A percentile compares a stretch with the other conserved stretches of the same genome.
phyloP scores from a whole-genome alignment of 164 flowering plant genomes.

The Nymphaea thermarum region DNA sequence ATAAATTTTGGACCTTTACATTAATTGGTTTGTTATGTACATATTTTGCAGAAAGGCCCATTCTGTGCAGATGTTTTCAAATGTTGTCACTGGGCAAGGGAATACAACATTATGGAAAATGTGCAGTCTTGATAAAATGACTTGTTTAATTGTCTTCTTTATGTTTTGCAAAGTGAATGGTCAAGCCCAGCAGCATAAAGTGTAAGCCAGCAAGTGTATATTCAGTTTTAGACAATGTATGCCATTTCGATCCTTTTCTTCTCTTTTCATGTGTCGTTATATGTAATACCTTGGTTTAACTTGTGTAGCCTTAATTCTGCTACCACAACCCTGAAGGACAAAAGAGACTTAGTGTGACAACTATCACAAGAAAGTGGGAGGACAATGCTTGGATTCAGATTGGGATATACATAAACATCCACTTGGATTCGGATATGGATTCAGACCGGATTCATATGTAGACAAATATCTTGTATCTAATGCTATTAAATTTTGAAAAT shows the following conservation, averaged over 20 bases:
- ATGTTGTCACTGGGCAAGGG: slow-evolving; percentile 80
- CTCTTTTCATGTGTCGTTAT: not conserved
- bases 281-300: not conserved
- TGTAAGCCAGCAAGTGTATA: slow-evolving; percentile 51
- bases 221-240: slow-evolving; percentile 83
- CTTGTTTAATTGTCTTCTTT: slow-evolving; percentile 81
- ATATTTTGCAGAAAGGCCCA: slow-evolving; percentile 82
- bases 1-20: too few relatives aligned
- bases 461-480: too few relatives aligned
- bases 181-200: slow-evolving; percentile 38
- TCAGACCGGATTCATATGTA: too few relatives aligned
- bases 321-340: slow-evolving; percentile 79
- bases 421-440: too few relatives aligned
- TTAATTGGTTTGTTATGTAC: slow-evolving; percentile 2
- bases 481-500: too few relatives aligned
- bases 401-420: too few relatives aligned
- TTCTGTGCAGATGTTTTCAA: slow-evolving; percentile 70
- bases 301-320: slow-evolving; percentile 27
- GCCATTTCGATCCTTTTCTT: not conserved
- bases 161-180: slow-evolving; percentile 64
- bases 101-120: slow-evolving; percentile 90
- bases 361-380: slow-evolving; percentile 73
- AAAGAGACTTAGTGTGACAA: slow-evolving; percentile 63
- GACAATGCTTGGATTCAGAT: too few relatives aligned
- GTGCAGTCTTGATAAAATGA: slow-evolving; percentile 90